Percentiles rank a stretch among this genome's conserved stretches.
phyloP scores from a whole-genome alignment of 495 filamentous ascomycete genomes.

The Aspergillus ostianus region DNA sequence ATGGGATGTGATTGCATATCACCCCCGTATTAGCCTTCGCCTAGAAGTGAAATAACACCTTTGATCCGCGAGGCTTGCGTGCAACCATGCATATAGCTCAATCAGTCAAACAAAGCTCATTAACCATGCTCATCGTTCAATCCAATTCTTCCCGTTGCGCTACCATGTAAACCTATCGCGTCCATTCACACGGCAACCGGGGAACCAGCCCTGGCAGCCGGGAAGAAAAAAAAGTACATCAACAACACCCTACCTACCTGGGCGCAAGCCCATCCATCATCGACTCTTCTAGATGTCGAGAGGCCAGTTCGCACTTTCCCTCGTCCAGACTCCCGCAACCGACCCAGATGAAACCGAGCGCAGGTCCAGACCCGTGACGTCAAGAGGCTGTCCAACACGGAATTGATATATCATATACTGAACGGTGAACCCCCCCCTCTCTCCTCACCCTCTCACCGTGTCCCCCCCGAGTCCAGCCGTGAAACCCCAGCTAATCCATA shows the following conservation, averaged over 20 bases:
- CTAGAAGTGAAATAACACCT: background rate
- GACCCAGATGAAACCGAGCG: too few relatives aligned
- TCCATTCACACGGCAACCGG: background rate
- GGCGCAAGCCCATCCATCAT: background rate
- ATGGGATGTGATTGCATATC: too few relatives aligned
- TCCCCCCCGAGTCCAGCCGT: background rate
- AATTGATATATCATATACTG: background rate
- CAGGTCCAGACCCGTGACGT: background rate
- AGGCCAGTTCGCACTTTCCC: background rate
- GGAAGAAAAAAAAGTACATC: background rate
- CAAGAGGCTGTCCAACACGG: background rate
- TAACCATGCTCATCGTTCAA: background rate
- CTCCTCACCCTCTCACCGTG: background rate
- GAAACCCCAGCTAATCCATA: background rate
- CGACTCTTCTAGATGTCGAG: background rate
- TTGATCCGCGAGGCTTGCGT: background rate
- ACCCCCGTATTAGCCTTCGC: background rate
- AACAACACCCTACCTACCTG: too few relatives aligned
- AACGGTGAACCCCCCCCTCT: too few relatives aligned
- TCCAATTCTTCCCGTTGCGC: background rate
- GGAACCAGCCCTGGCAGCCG: background rate
- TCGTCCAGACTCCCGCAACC: background rate
- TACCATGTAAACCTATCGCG: background rate
- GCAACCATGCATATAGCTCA: background rate
- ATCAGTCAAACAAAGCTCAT: background rate